phyloP scores from a whole-genome alignment of 257 asterid species.

The Solanum phureja region DNA sequence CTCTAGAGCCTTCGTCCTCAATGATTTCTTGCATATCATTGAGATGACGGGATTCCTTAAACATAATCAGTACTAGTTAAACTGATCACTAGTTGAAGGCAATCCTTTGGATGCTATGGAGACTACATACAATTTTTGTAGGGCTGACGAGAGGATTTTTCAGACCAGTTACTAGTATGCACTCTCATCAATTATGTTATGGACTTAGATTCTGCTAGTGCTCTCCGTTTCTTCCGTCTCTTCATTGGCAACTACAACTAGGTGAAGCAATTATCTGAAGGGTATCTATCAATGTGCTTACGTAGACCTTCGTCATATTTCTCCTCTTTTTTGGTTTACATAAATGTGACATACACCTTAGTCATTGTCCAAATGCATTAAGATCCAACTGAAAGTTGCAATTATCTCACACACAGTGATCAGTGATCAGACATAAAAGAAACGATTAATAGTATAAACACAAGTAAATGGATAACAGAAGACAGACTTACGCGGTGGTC shows the following conservation, averaged over 20 bases:
- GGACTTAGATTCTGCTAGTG: background rate
- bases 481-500: conserved; percentile 77
- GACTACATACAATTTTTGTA: background rate
- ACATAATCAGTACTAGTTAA: background rate
- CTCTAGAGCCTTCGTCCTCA: background rate
- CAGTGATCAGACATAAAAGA: background rate
- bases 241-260: background rate
- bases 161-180: background rate
- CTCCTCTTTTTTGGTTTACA: background rate
- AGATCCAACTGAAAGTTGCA: background rate
- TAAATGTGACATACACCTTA: background rate
- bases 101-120: background rate
- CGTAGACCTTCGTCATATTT: background rate
- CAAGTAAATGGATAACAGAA: background rate
- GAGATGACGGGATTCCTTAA: background rate
- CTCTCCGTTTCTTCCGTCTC: background rate
- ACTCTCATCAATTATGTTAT: background rate
- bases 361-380: background rate
- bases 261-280: background rate
- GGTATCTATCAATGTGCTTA: background rate
- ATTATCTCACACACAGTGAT: background rate
- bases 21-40: background rate
- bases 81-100: background rate
- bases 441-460: background rate
- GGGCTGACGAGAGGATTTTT: background rate